Base-by-base conservation (phyloP, 2,329 filamentous ascomycete species). In the Pezicula neosporulosa region DNA sequence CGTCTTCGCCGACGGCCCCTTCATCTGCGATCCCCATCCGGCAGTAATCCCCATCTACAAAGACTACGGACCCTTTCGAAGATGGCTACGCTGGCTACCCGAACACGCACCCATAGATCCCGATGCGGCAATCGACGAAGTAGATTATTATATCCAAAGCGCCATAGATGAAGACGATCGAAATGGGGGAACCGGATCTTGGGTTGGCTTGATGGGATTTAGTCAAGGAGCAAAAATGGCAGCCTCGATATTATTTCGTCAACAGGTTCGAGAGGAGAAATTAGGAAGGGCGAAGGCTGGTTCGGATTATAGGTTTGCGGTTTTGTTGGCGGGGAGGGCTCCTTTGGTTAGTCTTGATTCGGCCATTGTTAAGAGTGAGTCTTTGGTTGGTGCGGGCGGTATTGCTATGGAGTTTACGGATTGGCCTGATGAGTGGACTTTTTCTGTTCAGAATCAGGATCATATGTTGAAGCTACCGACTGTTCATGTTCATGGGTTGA, bases 1-100 rank as follows among this genome's bases (percentile, higher is more conserved):
- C 57, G 82, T 87, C 62, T 93, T 87, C 70, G 82, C 81, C 57
- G 81, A 91, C 59, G 88, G 76, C 0, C 87, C 87, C 1, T 88
- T 85, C 66, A 72, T 77, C 51, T 85, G 81, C 57, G 66, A 74
- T 3, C 71, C 86, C 1, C 83, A 86, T 38, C 75, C 82, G 0
- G 84, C 80, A 56, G 80, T 91, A 13, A 67, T 82, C 18, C 68
- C 76, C 13, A 83, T 89, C 4, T 92, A 89, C 66, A 78, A 77
- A 42, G 76, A 82, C 54, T 78, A 75, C 53, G 86, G 79, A 0
- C 87, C 88, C 2, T 92, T 89, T 66, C 70, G 75, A 9, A 69
- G 76, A 16, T 84, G 81, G 81, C 71, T 89, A 49, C 77, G 84
- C 47, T 89, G 83, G 83, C 67, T 79, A 33, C 75, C 77, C 3